Conservation (phyloP, 768 basidiomycete species). For the Kwoniella dendrophila region DNA sequence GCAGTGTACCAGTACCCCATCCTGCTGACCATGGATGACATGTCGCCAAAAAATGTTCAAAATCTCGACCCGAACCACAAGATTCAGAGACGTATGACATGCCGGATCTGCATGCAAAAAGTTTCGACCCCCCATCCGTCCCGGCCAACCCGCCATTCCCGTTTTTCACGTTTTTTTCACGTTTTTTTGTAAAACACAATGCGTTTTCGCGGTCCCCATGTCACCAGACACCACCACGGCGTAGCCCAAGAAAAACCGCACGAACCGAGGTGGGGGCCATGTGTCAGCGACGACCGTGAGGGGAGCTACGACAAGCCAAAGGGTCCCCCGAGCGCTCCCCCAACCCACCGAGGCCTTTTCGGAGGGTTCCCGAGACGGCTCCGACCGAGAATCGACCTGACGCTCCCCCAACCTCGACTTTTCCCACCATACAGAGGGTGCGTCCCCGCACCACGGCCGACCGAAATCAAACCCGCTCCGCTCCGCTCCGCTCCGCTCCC, state of each 20-base stretch:
- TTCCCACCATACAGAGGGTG: neutral
- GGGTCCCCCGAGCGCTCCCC: neutral
- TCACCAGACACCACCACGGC: neutral
- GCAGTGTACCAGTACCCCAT: constrained; percentile 14
- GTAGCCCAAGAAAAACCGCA: constrained; percentile 4
- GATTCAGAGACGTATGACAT: neutral
- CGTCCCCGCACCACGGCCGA: too few relatives aligned
- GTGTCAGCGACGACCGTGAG: neutral
- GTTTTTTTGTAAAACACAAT: constrained; percentile 1
- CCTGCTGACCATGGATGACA: neutral
- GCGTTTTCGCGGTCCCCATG: neutral
- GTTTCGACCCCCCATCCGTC: neutral
- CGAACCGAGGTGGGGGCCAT: constrained; percentile 9
- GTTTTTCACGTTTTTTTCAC: neutral
- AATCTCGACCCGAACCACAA: neutral
- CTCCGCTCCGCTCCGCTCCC: neutral
- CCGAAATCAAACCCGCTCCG: too few relatives aligned
- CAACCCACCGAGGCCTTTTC: neutral
- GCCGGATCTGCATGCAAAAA: neutral
- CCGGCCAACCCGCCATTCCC: neutral
- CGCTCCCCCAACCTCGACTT: constrained; percentile 1
- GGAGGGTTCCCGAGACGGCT: neutral
- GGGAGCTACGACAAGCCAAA: neutral
- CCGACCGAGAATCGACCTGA: neutral
- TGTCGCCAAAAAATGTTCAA: constrained; percentile 1